phyloP scores from a whole-genome alignment of 2,329 filamentous ascomycete genomes.

The Aspergillus tanneri region DNA sequence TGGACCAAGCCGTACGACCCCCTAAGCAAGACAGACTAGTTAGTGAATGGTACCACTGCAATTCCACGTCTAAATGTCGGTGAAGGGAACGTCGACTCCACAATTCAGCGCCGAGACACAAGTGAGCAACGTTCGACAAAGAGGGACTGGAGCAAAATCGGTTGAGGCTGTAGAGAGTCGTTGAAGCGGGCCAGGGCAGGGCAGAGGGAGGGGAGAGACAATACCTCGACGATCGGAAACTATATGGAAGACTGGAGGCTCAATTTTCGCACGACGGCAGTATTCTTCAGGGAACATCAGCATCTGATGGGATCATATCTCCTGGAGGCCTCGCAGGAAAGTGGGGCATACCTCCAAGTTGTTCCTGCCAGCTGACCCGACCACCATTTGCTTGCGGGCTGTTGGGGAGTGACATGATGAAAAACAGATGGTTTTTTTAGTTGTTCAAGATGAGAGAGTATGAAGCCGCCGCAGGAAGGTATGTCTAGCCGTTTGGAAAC shows the following conservation, averaged over 20 bases:
- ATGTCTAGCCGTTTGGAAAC: background rate
- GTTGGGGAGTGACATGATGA: constrained; percentile 26
- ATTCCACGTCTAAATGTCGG: constrained; percentile 34
- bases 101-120: constrained; percentile 23
- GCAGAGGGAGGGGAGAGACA: background rate
- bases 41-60: constrained; percentile 23
- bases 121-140: constrained; percentile 12
- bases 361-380: constrained; percentile 55
- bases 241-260: constrained; percentile 64
- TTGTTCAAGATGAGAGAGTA: too few species aligned
- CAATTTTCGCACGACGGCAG: constrained; percentile 56
- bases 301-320: constrained; percentile 14
- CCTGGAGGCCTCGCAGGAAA: constrained; percentile 14
- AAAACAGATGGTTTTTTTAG: constrained; percentile 14
- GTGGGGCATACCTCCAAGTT: constrained; percentile 53
- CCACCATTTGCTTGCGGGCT: constrained; percentile 24
- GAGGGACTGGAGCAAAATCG: constrained; percentile 22
- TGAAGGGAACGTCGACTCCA: constrained; percentile 32
- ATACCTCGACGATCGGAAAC: constrained; percentile 73
- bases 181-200: too few species aligned
- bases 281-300: constrained; percentile 48
- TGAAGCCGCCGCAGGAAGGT: constrained; percentile 2
- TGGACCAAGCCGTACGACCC: constrained; percentile 88
- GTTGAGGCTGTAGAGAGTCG: constrained; percentile 8
- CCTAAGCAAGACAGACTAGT: constrained; percentile 52